Evolutionary conservation across 164 flowering plant species (phyloP), one percentile per base, ranked within the genome.

Genomic region (Magnolia officinalis): DNA sequence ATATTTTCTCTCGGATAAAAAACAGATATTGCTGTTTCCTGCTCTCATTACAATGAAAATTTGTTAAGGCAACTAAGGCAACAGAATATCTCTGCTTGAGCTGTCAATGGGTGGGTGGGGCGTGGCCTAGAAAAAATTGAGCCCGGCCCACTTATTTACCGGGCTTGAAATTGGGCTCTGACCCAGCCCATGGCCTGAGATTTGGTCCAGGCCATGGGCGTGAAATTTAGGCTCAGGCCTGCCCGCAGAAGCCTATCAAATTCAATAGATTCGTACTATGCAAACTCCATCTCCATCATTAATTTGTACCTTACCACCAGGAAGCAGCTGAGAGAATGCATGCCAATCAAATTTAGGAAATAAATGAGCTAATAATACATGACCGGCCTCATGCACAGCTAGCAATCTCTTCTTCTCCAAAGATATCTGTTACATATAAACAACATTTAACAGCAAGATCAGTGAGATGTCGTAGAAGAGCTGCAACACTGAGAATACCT

Each of bases 311-410:
- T 92, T 90, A 73, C 99, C 99, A 76, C 98, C 98, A 76, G 99
- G 99, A 29, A 96, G 86, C 72, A 96, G 91, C 86, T 96, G 99
- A 71, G 99, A 94, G 84, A 94, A 96, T 74, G 98, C 99, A 87
- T 96, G 98, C 97, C 98, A 94, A 82, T 96, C 99, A 87, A 87
- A 94, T 59, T 85, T 86, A 77, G 99, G 99, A 83, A 96, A 96
- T 81, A 96, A 80, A 82, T 96, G 99, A 76, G 99, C 99, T 78
- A 96, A 87, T 51, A 96, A 77, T 77, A 96, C 86, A 77, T 96
- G 98, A 76, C 99, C 99, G 80, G 99, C 99, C 86, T 96, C 99
- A 84, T 96, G 99, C 63, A 96, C 94, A 77, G 99, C 99, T 74
- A 96, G 84, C 71, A 94, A 82, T 83, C 86, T 88, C 82, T 83